phyloP scores from a whole-genome alignment of 2,329 filamentous ascomycete genomes.

The Rugonectria rugulosa region DNA sequence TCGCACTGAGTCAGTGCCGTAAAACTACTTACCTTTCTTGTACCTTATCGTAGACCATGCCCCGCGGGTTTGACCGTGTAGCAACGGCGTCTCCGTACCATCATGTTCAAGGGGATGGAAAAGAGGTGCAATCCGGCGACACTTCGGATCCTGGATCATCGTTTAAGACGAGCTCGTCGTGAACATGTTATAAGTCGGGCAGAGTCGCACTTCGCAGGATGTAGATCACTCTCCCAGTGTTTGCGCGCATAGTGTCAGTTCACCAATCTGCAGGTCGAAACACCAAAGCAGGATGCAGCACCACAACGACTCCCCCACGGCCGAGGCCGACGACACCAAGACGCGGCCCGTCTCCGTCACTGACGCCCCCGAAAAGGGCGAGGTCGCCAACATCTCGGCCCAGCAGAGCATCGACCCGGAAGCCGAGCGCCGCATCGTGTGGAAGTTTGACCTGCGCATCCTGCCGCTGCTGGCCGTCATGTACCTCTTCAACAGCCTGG shows the following conservation, averaged over 20 bases:
- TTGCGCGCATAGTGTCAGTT: not conserved
- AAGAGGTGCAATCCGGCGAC: not conserved
- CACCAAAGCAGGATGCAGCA: not conserved
- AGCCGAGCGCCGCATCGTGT: constrained; percentile 11
- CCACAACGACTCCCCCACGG: not conserved
- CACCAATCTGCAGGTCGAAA: not conserved
- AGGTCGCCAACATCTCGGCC: constrained; percentile 16
- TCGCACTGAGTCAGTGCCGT: too few relatives aligned
- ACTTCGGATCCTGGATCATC: not conserved
- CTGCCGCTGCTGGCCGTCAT: constrained; percentile 17
- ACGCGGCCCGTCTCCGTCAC: constrained; percentile 2
- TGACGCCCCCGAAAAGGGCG: constrained; percentile 15
- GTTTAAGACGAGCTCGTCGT: not conserved
- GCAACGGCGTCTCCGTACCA: too few relatives aligned
- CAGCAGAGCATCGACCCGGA: constrained; percentile 18
- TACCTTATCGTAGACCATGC: too few relatives aligned
- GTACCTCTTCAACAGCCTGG: constrained; percentile 22
- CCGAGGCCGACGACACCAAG: constrained; percentile 14
- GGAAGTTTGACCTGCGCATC: constrained; percentile 21
- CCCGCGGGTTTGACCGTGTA: too few relatives aligned
- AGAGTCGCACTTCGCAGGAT: not conserved
- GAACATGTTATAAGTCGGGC: not conserved
- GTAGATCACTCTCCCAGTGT: too few relatives aligned
- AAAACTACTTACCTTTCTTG: too few relatives aligned
- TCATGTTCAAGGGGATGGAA: not conserved